Evolutionary conservation across 2,329 filamentous ascomycete genomes (phyloP).

Genomic region (Diaporthe citriasiana): DNA sequence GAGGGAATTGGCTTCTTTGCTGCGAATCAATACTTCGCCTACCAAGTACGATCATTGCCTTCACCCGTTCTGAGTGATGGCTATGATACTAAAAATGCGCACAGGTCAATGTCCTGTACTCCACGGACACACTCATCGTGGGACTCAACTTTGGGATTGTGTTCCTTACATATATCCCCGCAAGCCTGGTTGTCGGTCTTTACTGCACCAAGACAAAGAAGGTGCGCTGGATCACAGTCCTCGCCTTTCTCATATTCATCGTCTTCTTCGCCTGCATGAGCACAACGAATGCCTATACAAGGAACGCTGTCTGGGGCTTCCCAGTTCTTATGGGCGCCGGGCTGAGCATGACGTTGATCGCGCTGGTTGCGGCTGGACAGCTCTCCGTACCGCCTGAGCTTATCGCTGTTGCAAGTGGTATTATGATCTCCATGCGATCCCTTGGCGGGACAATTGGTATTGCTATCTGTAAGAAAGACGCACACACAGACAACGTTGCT

Average conservation of each 20-base stretch:
- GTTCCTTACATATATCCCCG: slow-evolving; percentile 51
- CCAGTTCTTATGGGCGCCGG: slow-evolving; percentile 53
- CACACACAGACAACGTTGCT: background rate
- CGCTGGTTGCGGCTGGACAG: slow-evolving; percentile 55
- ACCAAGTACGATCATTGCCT: slow-evolving; percentile 45
- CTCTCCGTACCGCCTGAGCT: slow-evolving; percentile 55
- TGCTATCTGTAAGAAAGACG: slow-evolving; percentile 53
- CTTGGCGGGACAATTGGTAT: slow-evolving; percentile 65
- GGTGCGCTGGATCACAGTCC: slow-evolving; percentile 47
- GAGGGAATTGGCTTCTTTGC: slow-evolving; percentile 58
- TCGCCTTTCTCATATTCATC: slow-evolving; percentile 49
- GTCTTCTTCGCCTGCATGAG: slow-evolving; percentile 55
- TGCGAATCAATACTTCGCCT: slow-evolving; percentile 59
- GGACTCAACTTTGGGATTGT: slow-evolving; percentile 53
- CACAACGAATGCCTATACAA: slow-evolving; percentile 47
- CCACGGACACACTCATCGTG: slow-evolving; percentile 52
- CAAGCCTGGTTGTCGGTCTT: slow-evolving; percentile 50
- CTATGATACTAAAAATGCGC: background rate
- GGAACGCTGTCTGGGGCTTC: slow-evolving; percentile 53
- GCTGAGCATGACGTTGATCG: slow-evolving; percentile 53
- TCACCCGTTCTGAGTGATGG: background rate
- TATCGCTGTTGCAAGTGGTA: slow-evolving; percentile 49
- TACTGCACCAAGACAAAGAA: slow-evolving; percentile 50
- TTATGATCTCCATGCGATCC: slow-evolving; percentile 56
- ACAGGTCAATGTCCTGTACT: slow-evolving; percentile 52